A percentile compares a stretch with the other conserved stretches of the same genome.
phyloP scores from a whole-genome alignment of 2,329 filamentous ascomycete genomes.

The Colletotrichum sp. region DNA sequence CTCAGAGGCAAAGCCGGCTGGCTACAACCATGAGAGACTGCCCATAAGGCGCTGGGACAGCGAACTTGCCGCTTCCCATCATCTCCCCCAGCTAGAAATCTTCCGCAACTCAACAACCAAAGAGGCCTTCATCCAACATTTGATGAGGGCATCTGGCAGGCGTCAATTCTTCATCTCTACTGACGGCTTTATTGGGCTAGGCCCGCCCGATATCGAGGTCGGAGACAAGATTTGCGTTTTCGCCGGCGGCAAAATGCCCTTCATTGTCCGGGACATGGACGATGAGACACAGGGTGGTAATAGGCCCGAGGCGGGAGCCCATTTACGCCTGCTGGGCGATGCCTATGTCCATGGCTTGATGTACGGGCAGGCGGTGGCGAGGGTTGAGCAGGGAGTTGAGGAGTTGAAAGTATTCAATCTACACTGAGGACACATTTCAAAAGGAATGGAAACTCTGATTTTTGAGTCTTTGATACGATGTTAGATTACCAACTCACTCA shows the following conservation, averaged over 20 bases:
- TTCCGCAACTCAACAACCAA: background rate
- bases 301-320: background rate
- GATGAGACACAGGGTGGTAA: background rate
- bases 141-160: background rate
- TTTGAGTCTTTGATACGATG: no score
- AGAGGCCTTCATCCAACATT: background rate
- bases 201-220: background rate
- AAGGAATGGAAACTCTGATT: no score
- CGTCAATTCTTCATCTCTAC: background rate
- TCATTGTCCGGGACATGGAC: background rate
- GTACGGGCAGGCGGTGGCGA: fast-evolving
- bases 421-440: no score
- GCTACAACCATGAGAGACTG: background rate
- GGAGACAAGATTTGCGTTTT: background rate
- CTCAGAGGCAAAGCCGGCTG: background rate
- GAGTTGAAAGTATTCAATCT: background rate
- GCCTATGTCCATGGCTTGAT: background rate
- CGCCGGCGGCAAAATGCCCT: background rate
- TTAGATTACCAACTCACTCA: no score
- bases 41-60: fast-evolving
- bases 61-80: fast-evolving
- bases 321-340: background rate
- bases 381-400: background rate
- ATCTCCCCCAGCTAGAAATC: background rate
- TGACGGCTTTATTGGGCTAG: background rate